Evolutionary conservation across 2,329 filamentous ascomycete genomes (phyloP), one percentile per base, ranked within the genome.

Genomic region (Zasmidium cellare): DNA sequence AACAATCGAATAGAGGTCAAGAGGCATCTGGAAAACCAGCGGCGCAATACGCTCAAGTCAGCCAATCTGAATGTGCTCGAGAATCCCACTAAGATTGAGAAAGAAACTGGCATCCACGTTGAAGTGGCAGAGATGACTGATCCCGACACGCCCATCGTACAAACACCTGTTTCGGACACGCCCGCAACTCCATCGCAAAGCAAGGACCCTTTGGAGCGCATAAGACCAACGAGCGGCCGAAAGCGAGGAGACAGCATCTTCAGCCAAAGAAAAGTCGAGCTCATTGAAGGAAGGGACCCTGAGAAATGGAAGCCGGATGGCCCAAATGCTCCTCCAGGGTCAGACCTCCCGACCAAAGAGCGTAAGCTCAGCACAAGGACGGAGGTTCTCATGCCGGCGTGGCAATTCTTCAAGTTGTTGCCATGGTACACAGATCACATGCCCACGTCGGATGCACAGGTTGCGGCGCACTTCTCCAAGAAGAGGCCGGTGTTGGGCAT

Each of bases 341-440:
- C 35, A 41, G 50, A 55, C 9, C 41, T 54, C 12, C 38, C 47
- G 46, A 62, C 70, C 51, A 60, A 64, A 51, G 56, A 61, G 41
- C 50, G 69, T 35, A 68, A 70, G 56, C 57, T 71, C 58, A 69
- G 68, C 61, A 68, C 69, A 11, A 65, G 82, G 63, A 96, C 93
- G 70, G 92, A 96, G 67, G 89, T 97, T 14, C 87, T 93, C 58
- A 96, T 97, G 79, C 93, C 93, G 38, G 94, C 94, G 1, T 97
- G 92, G 92, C 93, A 97, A 69, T 96, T 97, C 70, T 97, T 97
- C 76, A 91, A 90, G 69, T 79, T 97, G 23, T 91, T 97, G 67
- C 92, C 92, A 24, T 97, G 92, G 92, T 92, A 96, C 71, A 91
- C 91, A 1, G 81, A 87, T 65, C 84, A 86, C 55, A 79, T 80